A percentile compares a stretch with the other conserved stretches of the same genome.
Evolutionary conservation across 306 rosid genomes (phyloP).

Genomic region (Begonia loranthoides): DNA sequence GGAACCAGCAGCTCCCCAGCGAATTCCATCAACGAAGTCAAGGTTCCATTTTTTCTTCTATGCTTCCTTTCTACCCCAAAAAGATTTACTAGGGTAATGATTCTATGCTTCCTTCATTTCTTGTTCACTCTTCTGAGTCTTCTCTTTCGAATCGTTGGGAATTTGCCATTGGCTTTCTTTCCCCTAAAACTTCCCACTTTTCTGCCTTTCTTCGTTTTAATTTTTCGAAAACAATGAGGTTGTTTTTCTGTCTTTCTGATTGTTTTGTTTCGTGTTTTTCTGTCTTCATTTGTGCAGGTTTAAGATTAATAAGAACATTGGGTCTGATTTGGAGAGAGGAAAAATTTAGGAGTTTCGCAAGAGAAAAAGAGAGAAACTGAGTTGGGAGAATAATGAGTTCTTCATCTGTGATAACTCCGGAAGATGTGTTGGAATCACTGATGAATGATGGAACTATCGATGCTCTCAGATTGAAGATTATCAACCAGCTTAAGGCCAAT

Average conservation of each 20-base stretch:
- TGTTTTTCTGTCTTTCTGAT: not conserved
- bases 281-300: slow-evolving; percentile 1
- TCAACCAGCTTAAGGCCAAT: slow-evolving; percentile 95
- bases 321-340: not conserved
- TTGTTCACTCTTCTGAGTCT: too few species aligned
- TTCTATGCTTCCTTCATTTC: too few species aligned
- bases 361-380: not conserved
- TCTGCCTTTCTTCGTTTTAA: too few species aligned
- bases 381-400: slow-evolving; percentile 32
- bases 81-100: too few species aligned
- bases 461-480: slow-evolving; percentile 85
- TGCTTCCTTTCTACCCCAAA: too few species aligned
- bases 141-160: too few species aligned
- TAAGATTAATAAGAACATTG: not conserved
- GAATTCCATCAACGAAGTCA: too few species aligned
- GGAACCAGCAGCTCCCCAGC: too few species aligned
- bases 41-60: too few species aligned
- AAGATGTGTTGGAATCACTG: slow-evolving; percentile 71
- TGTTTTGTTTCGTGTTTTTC: slow-evolving; percentile 1
- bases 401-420: slow-evolving; percentile 60
- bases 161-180: too few species aligned
- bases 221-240: too few species aligned
- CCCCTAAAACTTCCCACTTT: too few species aligned
- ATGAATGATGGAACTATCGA: slow-evolving; percentile 97
- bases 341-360: not conserved